A percentile compares a stretch with the other conserved stretches of the same genome.
phyloP scores from a whole-genome alignment of 306 rosid species.

The Leucaena leucocephala region DNA sequence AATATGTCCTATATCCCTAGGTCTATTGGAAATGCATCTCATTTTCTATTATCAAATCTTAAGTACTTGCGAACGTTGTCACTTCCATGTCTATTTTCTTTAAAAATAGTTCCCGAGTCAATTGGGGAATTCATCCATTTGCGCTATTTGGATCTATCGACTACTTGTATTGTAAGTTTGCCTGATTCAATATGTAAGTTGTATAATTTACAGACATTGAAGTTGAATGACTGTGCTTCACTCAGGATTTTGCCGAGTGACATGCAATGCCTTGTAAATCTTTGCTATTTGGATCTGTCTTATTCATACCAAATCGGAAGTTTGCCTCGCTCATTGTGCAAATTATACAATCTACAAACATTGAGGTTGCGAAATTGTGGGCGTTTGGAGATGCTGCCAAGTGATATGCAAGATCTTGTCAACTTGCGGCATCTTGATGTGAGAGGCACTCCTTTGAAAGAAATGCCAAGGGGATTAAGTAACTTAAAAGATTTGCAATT shows the following conservation, averaged over 20 bases:
- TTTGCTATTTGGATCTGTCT: constrained; percentile 9
- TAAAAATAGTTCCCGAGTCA: background rate
- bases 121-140: constrained; percentile 7
- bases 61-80: constrained; percentile 20
- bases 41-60: background rate
- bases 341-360: constrained; percentile 24
- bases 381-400: background rate
- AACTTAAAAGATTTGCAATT: background rate
- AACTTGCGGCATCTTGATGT: constrained; percentile 14
- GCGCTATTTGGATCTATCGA: background rate
- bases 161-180: background rate
- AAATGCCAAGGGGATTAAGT: background rate
- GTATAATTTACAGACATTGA: constrained; percentile 32
- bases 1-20: background rate
- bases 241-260: background rate
- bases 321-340: background rate
- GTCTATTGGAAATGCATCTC: background rate
- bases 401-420: constrained; percentile 11
- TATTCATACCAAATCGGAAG: background rate
- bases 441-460: background rate
- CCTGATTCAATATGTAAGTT: background rate
- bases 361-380: accelerated
- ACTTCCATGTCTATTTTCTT: accelerated
- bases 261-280: constrained; percentile 2
- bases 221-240: accelerated